Conservation (phyloP, 306 rosid species). For the Lathyrus oleraceus region DNA sequence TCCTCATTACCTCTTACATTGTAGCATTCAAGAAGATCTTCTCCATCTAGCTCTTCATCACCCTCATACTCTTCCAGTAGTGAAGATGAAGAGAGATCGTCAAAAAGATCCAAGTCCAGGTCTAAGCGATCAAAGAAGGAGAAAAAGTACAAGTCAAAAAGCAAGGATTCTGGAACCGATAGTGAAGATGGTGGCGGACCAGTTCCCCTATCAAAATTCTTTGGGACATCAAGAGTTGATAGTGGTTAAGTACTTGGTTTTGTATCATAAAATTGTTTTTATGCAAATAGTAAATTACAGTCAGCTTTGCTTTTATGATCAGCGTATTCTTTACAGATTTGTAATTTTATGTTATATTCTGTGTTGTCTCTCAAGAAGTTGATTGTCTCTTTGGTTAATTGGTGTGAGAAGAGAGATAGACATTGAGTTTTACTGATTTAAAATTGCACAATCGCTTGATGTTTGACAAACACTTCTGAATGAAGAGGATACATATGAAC, state of each 20-base stretch:
- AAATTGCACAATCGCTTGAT: background rate
- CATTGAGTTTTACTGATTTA: background rate
- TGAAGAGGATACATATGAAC: slow-evolving; percentile 4
- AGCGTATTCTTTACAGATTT: slow-evolving; percentile 36
- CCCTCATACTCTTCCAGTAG: slow-evolving; percentile 64
- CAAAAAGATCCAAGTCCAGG: slow-evolving; percentile 84
- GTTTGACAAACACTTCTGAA: background rate
- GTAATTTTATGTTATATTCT: slow-evolving; percentile 42
- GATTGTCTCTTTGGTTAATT: slow-evolving; percentile 14
- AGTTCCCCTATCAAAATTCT: slow-evolving; percentile 89
- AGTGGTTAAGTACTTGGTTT: slow-evolving; percentile 37
- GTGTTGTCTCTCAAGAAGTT: slow-evolving; percentile 23
- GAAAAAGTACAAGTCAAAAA: slow-evolving; percentile 70
- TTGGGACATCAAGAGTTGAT: slow-evolving; percentile 64
- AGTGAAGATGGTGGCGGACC: slow-evolving; percentile 72
- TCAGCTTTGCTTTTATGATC: slow-evolving; percentile 35
- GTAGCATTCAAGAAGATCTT: slow-evolving; percentile 86
- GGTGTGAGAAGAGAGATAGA: background rate
- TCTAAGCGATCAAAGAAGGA: slow-evolving; percentile 82
- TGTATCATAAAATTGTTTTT: slow-evolving; percentile 49
- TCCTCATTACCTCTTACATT: slow-evolving; percentile 27
- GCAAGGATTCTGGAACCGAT: slow-evolving; percentile 56
- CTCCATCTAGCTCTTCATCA: slow-evolving; percentile 71
- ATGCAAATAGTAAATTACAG: slow-evolving; percentile 42
- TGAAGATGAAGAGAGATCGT: slow-evolving; percentile 68